Evolutionary conservation across 192 early-diverging fungal species (phyloP), one percentile per base, ranked within the genome.

Genomic region (Paraglomus occultum): DNA sequence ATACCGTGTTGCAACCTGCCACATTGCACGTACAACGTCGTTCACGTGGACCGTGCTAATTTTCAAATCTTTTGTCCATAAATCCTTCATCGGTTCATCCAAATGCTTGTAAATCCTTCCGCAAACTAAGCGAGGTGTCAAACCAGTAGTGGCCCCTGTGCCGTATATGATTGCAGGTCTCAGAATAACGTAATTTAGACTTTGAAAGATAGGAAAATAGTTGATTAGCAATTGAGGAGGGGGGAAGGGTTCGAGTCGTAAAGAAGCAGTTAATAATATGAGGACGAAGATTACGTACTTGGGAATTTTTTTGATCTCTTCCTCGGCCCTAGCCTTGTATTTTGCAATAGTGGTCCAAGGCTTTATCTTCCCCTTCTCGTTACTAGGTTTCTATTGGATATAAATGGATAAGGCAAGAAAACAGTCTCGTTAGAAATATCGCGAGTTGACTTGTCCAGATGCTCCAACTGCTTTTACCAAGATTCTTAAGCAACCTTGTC

Each of bases 11-110:
- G 86, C 84, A 14, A 83, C 53, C 42, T 82, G 78, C 73, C 88
- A 79, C n/a, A 83, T 77, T 4, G 90, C 90, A 11, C 78, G 64
- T 2, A 78, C 75, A 2, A 96, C 95, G 74, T 98, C 96, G 17
- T 64, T 40, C 0, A 98, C 94, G 77, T 98, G 96, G 9, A 98
- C 95, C 1, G 96, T 98, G 79, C 93, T 95, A 73, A 97, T 85
- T 61, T 91, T 91, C 47, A 97, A 73, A 63, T 91, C 92, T 68
- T 92, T 91, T 40, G 90, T 92, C 96, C 96, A 98, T 50, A 98
- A 78, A 48, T 95, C 84, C 40, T 91, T 91, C 96, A 98, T 97
- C 69, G 91, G 87, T 74, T 95, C 90, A 44, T 87, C 82, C 23
- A 89, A 69, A 23, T 87, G 84, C 50, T 90, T 76, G 77, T 96